Evolutionary conservation across 106 monocot genomes (phyloP).

Genomic region (Triglochin maritima): DNA sequence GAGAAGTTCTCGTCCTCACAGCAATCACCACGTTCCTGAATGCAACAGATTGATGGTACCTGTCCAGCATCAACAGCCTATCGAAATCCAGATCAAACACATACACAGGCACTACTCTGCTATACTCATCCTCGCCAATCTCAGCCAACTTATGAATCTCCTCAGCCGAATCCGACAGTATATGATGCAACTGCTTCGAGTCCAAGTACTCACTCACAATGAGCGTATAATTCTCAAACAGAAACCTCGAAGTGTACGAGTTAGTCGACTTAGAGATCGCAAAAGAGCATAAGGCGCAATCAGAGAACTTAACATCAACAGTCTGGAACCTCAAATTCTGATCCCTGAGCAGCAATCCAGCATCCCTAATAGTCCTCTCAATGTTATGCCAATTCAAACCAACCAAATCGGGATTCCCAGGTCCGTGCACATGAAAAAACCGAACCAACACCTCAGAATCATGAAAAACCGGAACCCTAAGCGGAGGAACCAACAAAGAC

Average conservation of each 20-base stretch:
- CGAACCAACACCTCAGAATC: slow-evolving; percentile 42
- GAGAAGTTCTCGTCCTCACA: slow-evolving; percentile 68
- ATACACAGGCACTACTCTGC: slow-evolving; percentile 59
- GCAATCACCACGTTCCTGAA: slow-evolving; percentile 89
- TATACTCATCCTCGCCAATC: slow-evolving; percentile 36
- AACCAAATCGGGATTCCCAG: slow-evolving; percentile 17
- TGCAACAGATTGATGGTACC: slow-evolving; percentile 86
- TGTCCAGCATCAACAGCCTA: slow-evolving; percentile 62
- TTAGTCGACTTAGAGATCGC: slow-evolving; percentile 60
- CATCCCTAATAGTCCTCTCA: slow-evolving; percentile 43
- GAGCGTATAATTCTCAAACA: slow-evolving; percentile 90
- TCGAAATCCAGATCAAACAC: slow-evolving; percentile 86
- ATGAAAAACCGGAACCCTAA: slow-evolving; percentile 62
- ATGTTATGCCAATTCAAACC: slow-evolving; percentile 51
- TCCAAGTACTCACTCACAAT: slow-evolving; percentile 91
- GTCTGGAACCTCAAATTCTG: slow-evolving; percentile 48
- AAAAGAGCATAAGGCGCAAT: slow-evolving; percentile 75
- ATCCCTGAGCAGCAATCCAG: slow-evolving; percentile 34
- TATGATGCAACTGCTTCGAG: slow-evolving; percentile 60
- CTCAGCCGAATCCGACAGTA: slow-evolving; percentile 53
- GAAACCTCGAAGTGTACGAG: slow-evolving; percentile 72
- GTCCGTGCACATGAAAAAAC: slow-evolving; percentile 63
- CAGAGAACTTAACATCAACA: slow-evolving; percentile 37
- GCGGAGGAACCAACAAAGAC: slow-evolving; percentile 55
- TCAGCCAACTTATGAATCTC: slow-evolving; percentile 35